A percentile compares a stretch with the other conserved stretches of the same genome.
Evolutionary conservation across 768 basidiomycete species (phyloP).

Genomic region (Tubosaeta sp.): DNA sequence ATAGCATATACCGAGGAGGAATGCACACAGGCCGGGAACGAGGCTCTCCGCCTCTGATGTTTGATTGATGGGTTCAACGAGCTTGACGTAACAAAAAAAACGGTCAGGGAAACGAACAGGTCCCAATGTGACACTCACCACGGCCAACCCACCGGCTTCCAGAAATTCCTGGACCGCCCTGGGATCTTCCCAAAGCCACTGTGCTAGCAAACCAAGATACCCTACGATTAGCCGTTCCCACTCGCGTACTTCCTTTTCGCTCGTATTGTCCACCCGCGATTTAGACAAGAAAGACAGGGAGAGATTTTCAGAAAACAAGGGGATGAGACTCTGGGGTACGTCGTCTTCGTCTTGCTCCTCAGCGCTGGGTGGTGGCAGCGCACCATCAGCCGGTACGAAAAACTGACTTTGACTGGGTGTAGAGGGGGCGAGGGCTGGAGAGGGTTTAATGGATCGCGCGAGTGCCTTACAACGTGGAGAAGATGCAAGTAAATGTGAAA

Average conservation of each 20-base stretch:
- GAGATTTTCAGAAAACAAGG: slow-evolving; percentile 85
- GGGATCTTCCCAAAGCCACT: slow-evolving; percentile 98
- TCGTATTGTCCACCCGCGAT: slow-evolving; percentile 43
- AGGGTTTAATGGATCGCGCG: slow-evolving; percentile 62
- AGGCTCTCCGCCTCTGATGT: slow-evolving; percentile 79
- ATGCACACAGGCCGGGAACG: slow-evolving; percentile 86
- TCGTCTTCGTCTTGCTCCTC: slow-evolving; percentile 53
- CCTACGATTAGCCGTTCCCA: slow-evolving; percentile 89
- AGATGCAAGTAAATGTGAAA: slow-evolving; percentile 71
- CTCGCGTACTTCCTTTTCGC: slow-evolving; percentile 72
- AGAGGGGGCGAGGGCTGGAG: slow-evolving; percentile 30
- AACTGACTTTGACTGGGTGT: slow-evolving; percentile 41
- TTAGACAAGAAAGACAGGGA: slow-evolving; percentile 81
- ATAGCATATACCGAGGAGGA: slow-evolving; percentile 90
- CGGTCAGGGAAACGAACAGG: background rate
- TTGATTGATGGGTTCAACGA: slow-evolving; percentile 94
- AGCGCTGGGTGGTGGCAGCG: slow-evolving; percentile 32
- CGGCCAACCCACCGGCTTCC: slow-evolving; percentile 83
- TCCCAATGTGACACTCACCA: slow-evolving; percentile 57
- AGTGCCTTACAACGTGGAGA: slow-evolving; percentile 60
- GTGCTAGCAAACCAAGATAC: slow-evolving; percentile 76
- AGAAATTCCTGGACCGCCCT: slow-evolving; percentile 84
- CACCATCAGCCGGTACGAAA: slow-evolving; percentile 75
- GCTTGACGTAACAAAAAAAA: slow-evolving; percentile 37
- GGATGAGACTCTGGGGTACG: slow-evolving; percentile 67